Conservation (phyloP, 2,329 filamentous ascomycete species). For the Aspergillus ochraceus region DNA sequence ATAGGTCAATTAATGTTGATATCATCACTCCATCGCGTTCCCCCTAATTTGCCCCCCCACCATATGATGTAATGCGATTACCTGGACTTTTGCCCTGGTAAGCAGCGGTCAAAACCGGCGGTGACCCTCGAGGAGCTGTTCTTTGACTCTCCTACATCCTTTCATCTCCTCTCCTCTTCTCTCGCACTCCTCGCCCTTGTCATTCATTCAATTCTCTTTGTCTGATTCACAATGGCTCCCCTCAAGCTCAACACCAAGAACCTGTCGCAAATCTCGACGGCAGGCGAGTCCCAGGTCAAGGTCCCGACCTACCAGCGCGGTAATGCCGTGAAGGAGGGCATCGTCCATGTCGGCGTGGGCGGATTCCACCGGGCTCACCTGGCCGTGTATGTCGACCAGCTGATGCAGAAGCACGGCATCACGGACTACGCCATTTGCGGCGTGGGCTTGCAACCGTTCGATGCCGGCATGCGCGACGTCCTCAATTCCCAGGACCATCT, state of each 20-base stretch:
- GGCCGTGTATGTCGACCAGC: conserved; percentile 53
- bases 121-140: conserved; percentile 7
- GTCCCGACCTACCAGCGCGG: conserved; percentile 48
- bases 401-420: conserved; percentile 49
- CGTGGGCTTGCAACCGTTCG: conserved; percentile 53
- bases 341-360: conserved; percentile 56
- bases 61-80: conserved; percentile 3
- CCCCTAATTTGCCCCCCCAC: background rate
- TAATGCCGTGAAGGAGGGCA: conserved; percentile 52
- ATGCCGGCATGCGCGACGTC: conserved; percentile 54
- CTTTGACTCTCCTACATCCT: background rate
- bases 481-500: conserved; percentile 51
- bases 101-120: conserved; percentile 20
- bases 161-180: background rate
- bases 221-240: conserved; percentile 27
- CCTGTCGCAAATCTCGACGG: conserved; percentile 37
- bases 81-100: background rate
- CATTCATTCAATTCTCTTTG: background rate
- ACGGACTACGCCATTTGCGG: conserved; percentile 54
- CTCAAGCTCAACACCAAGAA: conserved; percentile 44
- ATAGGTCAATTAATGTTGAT: background rate
- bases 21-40: background rate
- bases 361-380: conserved; percentile 57
- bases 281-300: conserved; percentile 30
- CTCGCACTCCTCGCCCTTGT: background rate